A percentile compares a stretch with the other conserved stretches of the same genome.
Evolutionary conservation across 2,329 filamentous ascomycete genomes (phyloP).

Genomic region (Pyricularia pennisetigena): DNA sequence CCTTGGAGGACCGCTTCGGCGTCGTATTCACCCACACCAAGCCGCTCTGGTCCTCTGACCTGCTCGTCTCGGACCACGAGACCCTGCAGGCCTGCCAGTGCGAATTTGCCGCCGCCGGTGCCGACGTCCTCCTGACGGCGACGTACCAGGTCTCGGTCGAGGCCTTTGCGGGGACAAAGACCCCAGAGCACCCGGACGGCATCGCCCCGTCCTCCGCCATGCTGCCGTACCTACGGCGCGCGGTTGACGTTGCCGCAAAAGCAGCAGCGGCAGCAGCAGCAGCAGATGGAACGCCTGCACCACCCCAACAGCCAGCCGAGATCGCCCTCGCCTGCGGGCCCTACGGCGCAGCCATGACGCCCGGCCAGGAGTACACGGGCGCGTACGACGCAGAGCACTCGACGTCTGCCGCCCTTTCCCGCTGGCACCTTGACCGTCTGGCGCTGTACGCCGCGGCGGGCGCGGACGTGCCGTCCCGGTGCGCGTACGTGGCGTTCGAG

Average conservation of each 20-base stretch:
- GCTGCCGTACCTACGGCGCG: slow-evolving; percentile 29
- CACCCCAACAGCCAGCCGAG: slow-evolving; percentile 12
- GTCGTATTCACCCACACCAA: slow-evolving; percentile 39
- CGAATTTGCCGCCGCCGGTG: slow-evolving; percentile 44
- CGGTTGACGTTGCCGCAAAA: slow-evolving; percentile 30
- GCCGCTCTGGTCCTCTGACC: slow-evolving; percentile 59
- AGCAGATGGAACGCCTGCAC: background rate
- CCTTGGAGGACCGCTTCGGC: slow-evolving; percentile 47
- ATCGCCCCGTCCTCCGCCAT: slow-evolving; percentile 26
- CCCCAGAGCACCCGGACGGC: slow-evolving; percentile 29
- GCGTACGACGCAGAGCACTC: slow-evolving; percentile 42
- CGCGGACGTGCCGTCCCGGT: slow-evolving; percentile 20
- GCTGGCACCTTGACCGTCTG: slow-evolving; percentile 50
- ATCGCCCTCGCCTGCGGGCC: slow-evolving; percentile 54
- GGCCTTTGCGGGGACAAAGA: slow-evolving; percentile 43
- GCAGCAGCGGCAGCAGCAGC: slow-evolving; percentile 13
- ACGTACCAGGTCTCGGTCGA: slow-evolving; percentile 55
- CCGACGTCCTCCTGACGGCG: slow-evolving; percentile 55
- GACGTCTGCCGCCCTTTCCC: slow-evolving; percentile 30
- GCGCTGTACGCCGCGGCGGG: slow-evolving; percentile 28
- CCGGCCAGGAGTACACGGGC: slow-evolving; percentile 56
- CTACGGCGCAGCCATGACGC: slow-evolving; percentile 58
- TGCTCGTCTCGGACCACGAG: slow-evolving; percentile 43
- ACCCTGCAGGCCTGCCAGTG: slow-evolving; percentile 45
- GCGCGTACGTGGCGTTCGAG: slow-evolving; percentile 53